phyloP scores from a whole-genome alignment of 2,329 filamentous ascomycete genomes.

The Penicillium crustosum region DNA sequence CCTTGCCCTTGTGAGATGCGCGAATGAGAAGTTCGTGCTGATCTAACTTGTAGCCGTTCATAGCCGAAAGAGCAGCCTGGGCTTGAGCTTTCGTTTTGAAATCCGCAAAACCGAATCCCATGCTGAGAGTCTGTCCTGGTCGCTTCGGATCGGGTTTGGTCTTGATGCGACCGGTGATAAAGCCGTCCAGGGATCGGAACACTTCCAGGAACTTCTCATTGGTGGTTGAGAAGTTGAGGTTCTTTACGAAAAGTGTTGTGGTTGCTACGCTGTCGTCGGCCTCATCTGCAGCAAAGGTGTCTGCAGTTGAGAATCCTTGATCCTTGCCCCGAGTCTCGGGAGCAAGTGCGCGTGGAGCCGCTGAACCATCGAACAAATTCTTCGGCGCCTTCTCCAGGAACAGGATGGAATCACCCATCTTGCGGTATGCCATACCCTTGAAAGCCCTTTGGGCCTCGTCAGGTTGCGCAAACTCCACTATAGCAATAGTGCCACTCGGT shows the following conservation, averaged over 20 bases:
- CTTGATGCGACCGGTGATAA: slow-evolving; percentile 85
- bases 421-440: slow-evolving; percentile 79
- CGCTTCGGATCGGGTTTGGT: slow-evolving; percentile 92
- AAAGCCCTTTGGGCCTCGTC: slow-evolving; percentile 82
- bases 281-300: slow-evolving; percentile 46
- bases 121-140: slow-evolving; percentile 81
- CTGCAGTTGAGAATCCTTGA: slow-evolving; percentile 45
- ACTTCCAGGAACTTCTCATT: slow-evolving; percentile 71
- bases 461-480: slow-evolving; percentile 80
- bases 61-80: slow-evolving; percentile 73
- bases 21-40: slow-evolving; percentile 82
- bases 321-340: slow-evolving; percentile 34
- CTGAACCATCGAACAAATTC: slow-evolving; percentile 63
- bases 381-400: slow-evolving; percentile 93
- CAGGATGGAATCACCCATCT: slow-evolving; percentile 84
- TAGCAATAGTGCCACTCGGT: slow-evolving; percentile 86
- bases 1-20: slow-evolving; percentile 79
- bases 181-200: slow-evolving; percentile 81
- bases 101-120: slow-evolving; percentile 96
- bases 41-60: slow-evolving; percentile 87
- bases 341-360: slow-evolving; percentile 31
- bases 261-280: slow-evolving; percentile 54
- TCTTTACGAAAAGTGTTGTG: slow-evolving; percentile 87
- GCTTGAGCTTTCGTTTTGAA: slow-evolving; percentile 78
- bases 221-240: slow-evolving; percentile 88